Conservation (phyloP, 768 basidiomycete species). For the Leccinum fibrillosum region DNA sequence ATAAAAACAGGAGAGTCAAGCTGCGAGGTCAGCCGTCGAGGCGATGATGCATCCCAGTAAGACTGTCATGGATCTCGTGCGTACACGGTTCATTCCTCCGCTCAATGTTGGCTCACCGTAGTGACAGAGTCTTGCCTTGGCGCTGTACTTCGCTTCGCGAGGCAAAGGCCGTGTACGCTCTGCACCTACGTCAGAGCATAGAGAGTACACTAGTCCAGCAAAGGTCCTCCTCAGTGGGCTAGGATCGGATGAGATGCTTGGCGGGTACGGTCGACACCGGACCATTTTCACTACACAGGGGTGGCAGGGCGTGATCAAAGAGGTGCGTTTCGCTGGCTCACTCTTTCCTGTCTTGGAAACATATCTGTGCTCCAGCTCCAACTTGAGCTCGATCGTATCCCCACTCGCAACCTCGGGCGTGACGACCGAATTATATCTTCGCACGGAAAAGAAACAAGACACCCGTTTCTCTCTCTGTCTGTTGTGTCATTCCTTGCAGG, state of each 20-base stretch:
- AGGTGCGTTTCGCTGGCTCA: constrained; percentile 45
- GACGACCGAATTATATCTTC: constrained; percentile 93
- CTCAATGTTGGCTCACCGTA: constrained; percentile 1
- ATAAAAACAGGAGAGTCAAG: constrained; percentile 59
- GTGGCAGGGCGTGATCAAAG: constrained; percentile 76
- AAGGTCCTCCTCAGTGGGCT: constrained; percentile 86
- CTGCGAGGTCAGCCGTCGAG: constrained; percentile 52
- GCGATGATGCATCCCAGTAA: constrained; percentile 73
- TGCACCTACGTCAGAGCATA: constrained; percentile 29
- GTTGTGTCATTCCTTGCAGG: constrained; percentile 74
- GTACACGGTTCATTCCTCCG: constrained; percentile 19
- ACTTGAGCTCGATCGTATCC: constrained; percentile 83
- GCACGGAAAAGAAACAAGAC: constrained; percentile 88
- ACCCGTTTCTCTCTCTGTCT: constrained; percentile 83
- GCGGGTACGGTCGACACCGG: constrained; percentile 90
- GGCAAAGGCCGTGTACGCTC: constrained; percentile 61
- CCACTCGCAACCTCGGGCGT: constrained; percentile 84
- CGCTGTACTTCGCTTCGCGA: constrained; percentile 89
- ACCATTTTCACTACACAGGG: constrained; percentile 63
- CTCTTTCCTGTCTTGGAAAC: background rate
- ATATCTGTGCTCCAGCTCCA: constrained; percentile 58
- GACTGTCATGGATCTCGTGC: constrained; percentile 90
- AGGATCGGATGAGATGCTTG: constrained; percentile 93
- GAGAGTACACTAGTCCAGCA: constrained; percentile 67
- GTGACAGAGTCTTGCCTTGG: constrained; percentile 80